Conservation (phyloP, 2,329 filamentous ascomycete genomes). For the Penicillium psychrosexuale region DNA sequence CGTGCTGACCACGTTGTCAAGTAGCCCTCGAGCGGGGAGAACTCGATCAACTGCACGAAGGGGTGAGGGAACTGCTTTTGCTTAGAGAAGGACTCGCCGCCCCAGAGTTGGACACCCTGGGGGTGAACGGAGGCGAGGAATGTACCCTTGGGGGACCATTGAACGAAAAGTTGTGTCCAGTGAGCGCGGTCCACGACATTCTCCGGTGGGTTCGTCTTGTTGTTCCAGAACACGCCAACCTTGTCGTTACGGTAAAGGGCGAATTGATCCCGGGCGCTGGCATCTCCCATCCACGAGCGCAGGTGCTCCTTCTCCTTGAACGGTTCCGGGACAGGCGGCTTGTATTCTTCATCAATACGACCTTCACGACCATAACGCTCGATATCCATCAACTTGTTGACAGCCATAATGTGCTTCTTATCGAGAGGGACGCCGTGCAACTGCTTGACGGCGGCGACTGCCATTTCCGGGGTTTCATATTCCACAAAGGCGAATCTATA, state of each 20-base stretch:
- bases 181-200: constrained; percentile 84
- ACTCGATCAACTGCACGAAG: constrained; percentile 92
- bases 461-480: constrained; percentile 86
- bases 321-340: constrained; percentile 72
- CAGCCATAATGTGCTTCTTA: constrained; percentile 90
- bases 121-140: constrained; percentile 92
- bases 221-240: constrained; percentile 97
- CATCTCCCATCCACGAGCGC: constrained; percentile 86
- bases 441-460: constrained; percentile 80
- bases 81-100: constrained; percentile 81
- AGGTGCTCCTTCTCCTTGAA: constrained; percentile 93
- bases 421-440: constrained; percentile 85
- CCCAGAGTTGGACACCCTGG: constrained; percentile 97
- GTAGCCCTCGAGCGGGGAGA: constrained; percentile 90
- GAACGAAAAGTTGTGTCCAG: constrained; percentile 97
- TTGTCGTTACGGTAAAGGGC: constrained; percentile 89
- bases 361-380: constrained; percentile 95
- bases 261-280: constrained; percentile 89
- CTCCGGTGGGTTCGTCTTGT: constrained; percentile 87
- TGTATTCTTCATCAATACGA: constrained; percentile 87
- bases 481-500: constrained; percentile 92
- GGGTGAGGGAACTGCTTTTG: constrained; percentile 93
- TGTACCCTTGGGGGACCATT: constrained; percentile 95
- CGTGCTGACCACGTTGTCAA: constrained; percentile 95
- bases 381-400: constrained; percentile 98